Conservation (phyloP, 371 early-diverging fungal genomes). For the Haplosporangium sp. region DNA sequence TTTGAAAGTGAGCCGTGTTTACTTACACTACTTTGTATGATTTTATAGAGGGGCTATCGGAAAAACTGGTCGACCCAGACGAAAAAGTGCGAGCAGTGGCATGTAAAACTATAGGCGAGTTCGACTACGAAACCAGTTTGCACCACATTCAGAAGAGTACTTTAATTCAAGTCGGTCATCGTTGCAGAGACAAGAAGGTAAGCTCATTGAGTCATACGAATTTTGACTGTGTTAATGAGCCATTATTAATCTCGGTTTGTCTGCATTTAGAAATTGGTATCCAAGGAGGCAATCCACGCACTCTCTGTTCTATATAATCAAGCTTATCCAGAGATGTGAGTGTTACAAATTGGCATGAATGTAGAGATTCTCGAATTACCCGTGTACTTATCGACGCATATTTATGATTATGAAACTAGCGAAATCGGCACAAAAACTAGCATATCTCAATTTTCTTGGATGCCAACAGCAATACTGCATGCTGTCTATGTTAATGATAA, state of each 20-base stretch:
- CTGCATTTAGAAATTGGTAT: slow-evolving; percentile 61
- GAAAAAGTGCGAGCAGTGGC: slow-evolving; percentile 90
- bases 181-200: slow-evolving; percentile 92
- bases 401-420: slow-evolving; percentile 12
- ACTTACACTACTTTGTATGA: not conserved
- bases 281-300: slow-evolving; percentile 81
- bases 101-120: slow-evolving; percentile 74
- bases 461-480: slow-evolving; percentile 82
- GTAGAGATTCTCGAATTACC: too few relatives aligned
- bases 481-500: slow-evolving; percentile 85
- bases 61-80: slow-evolving; percentile 90
- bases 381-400: not conserved
- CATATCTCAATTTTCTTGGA: slow-evolving; percentile 77
- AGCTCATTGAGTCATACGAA: not conserved
- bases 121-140: slow-evolving; percentile 69
- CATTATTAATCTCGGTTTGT: not conserved
- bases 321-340: slow-evolving; percentile 75
- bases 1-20: not conserved
- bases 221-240: slow-evolving; percentile 1
- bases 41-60: slow-evolving; percentile 68
- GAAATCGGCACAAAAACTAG: slow-evolving; percentile 37
- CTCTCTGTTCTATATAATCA: slow-evolving; percentile 79
- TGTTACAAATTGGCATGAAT: not conserved
- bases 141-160: slow-evolving; percentile 69
- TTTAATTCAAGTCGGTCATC: slow-evolving; percentile 73